Evolutionary conservation across 73 alveolate species (phyloP).

Genomic region (Paramecium pentaurelia): DNA sequence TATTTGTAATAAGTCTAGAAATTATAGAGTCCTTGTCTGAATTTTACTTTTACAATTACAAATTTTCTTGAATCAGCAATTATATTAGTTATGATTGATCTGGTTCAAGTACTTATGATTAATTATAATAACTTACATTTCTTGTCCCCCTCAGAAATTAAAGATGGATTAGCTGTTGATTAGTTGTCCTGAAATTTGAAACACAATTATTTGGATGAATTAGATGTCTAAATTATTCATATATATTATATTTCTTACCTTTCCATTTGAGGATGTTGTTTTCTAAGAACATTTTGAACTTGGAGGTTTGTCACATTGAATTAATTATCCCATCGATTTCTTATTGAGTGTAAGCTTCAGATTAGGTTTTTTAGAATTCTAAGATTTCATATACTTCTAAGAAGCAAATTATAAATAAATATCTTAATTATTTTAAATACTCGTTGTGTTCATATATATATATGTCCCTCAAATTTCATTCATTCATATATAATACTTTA

Average conservation of each 20-base stretch:
- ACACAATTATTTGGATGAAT: background rate
- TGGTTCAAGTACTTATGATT: background rate
- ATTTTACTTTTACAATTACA: background rate
- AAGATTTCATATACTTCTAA: background rate
- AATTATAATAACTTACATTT: background rate
- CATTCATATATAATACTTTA: background rate
- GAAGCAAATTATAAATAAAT: background rate
- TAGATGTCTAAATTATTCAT: background rate
- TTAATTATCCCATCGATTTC: background rate
- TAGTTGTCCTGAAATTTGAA: background rate
- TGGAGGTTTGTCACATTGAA: background rate
- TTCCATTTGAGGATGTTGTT: background rate
- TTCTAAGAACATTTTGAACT: conserved; percentile 6
- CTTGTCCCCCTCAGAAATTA: background rate
- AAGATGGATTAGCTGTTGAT: background rate
- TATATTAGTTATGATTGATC: background rate
- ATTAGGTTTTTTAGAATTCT: conserved; percentile 11
- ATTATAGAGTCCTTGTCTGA: background rate
- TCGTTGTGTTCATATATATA: background rate
- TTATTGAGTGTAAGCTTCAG: background rate
- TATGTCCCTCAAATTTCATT: background rate
- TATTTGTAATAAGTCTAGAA: background rate
- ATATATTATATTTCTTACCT: background rate
- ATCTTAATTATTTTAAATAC: background rate
- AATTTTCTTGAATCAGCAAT: background rate